Percentiles rank a stretch among this genome's conserved stretches.
These are phyloP conservation scores for Jamesozyma rosinii DNA, from an alignment of 805 yeast species.

Conservation along the genomic window DNA sequence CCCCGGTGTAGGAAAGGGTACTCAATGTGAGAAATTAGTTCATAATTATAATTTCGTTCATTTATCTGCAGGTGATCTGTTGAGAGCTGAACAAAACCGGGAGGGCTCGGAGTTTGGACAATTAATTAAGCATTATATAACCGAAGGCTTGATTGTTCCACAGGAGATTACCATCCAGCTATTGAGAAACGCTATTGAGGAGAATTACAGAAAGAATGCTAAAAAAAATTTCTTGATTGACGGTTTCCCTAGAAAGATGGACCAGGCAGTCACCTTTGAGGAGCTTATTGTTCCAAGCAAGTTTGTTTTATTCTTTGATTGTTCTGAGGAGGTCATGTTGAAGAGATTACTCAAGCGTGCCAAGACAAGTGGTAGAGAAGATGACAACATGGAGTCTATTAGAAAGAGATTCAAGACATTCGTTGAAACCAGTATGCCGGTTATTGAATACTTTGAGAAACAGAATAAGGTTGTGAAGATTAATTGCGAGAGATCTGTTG, in stretches of 20 bases:
- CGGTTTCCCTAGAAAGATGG: slow-evolving; percentile 98
- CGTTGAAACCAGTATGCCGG: slow-evolving; percentile 86
- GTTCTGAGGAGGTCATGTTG: slow-evolving; percentile 78
- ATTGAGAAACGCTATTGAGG: slow-evolving; percentile 68
- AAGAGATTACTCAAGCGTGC: slow-evolving; percentile 81
- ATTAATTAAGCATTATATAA: slow-evolving; percentile 72
- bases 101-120: slow-evolving; percentile 77
- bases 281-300: slow-evolving; percentile 61
- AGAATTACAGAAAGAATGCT: slow-evolving; percentile 40
- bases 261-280: slow-evolving; percentile 92
- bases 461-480: slow-evolving; percentile 70
- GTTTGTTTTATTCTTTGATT: slow-evolving; percentile 67
- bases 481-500: slow-evolving; percentile 72
- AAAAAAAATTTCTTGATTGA: slow-evolving; percentile 65
- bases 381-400: slow-evolving; percentile 87
- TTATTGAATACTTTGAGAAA: slow-evolving; percentile 69
- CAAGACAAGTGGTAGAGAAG: slow-evolving; percentile 87
- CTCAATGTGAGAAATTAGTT: slow-evolving; percentile 85
- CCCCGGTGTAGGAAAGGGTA: slow-evolving; percentile 97
- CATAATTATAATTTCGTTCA: slow-evolving; percentile 75
- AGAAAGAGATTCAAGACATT: slow-evolving; percentile 82
- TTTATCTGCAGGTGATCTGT: slow-evolving; percentile 90
- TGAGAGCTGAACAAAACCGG: slow-evolving; percentile 85
- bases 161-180: slow-evolving; percentile 82
- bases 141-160: slow-evolving; percentile 87